phyloP scores from a whole-genome alignment of 1,139 yeast species.

The Taiozyma sp. region DNA sequence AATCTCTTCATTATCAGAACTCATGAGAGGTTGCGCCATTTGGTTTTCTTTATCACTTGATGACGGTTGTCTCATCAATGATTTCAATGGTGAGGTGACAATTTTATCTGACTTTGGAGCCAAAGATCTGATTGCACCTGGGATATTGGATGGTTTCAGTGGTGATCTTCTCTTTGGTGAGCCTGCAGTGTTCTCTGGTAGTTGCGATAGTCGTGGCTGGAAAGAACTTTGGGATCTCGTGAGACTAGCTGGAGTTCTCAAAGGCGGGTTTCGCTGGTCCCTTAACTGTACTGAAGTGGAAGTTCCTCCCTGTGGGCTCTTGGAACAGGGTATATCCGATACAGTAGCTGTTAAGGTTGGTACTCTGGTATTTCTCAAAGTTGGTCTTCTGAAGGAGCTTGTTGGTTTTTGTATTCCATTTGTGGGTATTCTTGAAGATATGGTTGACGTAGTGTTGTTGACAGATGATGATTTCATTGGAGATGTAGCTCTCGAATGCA shows the following conservation, averaged over 20 bases:
- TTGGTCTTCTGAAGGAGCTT: constrained; percentile 10
- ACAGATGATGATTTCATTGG: constrained; percentile 5
- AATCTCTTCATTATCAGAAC: constrained; percentile 16
- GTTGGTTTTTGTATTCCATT: constrained; percentile 20
- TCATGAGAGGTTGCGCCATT: constrained; percentile 4
- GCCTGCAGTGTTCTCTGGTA: constrained; percentile 13
- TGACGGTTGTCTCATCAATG: constrained; percentile 8
- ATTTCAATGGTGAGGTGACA: constrained; percentile 23
- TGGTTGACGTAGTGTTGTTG: not conserved
- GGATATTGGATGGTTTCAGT: constrained; percentile 8
- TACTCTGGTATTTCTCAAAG: constrained; percentile 2
- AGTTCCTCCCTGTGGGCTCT: constrained; percentile 13
- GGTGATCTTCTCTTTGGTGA: constrained; percentile 17
- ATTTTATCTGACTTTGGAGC: constrained; percentile 2
- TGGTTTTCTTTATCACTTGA: constrained; percentile 10
- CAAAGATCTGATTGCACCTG: constrained; percentile 2
- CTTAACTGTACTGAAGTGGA: constrained; percentile 7
- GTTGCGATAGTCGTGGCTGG: constrained; percentile 18
- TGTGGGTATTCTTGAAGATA: constrained; percentile 5
- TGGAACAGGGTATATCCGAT: constrained; percentile 10
- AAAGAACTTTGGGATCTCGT: constrained; percentile 16
- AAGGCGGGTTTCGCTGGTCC: constrained; percentile 4
- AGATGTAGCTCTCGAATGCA: constrained; percentile 7
- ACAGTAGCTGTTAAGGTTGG: constrained; percentile 12
- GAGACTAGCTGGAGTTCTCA: constrained; percentile 8